A percentile compares a stretch with the other conserved stretches of the same genome.
phyloP scores from a whole-genome alignment of 345 rosid species.

The Lumnitzera littorea region DNA sequence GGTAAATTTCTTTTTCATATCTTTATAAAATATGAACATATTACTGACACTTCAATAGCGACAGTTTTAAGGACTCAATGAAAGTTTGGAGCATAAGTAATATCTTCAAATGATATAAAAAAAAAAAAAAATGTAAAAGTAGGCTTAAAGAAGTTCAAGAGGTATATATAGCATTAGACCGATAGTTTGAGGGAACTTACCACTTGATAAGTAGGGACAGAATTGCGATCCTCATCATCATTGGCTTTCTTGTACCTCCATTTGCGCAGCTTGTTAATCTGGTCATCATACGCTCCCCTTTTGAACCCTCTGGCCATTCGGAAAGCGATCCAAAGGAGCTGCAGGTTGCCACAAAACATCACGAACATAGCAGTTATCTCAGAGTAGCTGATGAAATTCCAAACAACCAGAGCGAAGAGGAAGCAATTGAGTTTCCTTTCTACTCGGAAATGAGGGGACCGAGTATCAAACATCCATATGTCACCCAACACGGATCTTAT shows the following conservation, averaged over 20 bases:
- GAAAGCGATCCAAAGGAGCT: constrained; percentile 62
- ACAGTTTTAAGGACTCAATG: too few relatives aligned
- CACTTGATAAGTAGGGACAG: constrained; percentile 26
- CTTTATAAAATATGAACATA: too few relatives aligned
- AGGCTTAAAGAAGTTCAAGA: too few relatives aligned
- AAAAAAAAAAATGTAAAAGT: too few relatives aligned
- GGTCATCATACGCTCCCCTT: constrained; percentile 86
- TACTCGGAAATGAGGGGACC: constrained; percentile 60
- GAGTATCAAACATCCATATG: constrained; percentile 93
- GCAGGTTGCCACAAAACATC: constrained; percentile 76
- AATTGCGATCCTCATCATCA: constrained; percentile 18
- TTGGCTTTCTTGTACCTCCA: constrained; percentile 62
- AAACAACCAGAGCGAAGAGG: constrained; percentile 76
- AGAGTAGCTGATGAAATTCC: constrained; percentile 88
- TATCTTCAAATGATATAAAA: too few relatives aligned
- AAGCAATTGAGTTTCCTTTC: constrained; percentile 84
- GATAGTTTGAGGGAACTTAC: too few relatives aligned
- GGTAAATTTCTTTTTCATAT: too few relatives aligned
- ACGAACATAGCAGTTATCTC: constrained; percentile 81
- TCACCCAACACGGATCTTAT: constrained; percentile 98
- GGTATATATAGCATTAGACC: too few relatives aligned
- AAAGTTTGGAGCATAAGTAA: too few relatives aligned
- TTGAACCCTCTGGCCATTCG: constrained; percentile 85
- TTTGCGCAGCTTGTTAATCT: constrained; percentile 69
- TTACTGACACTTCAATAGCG: too few relatives aligned